Evolutionary conservation across 1,284 basidiomycete genomes (phyloP), one percentile per base, ranked within the genome.

Genomic region (Stygiomarasmius scandens): DNA sequence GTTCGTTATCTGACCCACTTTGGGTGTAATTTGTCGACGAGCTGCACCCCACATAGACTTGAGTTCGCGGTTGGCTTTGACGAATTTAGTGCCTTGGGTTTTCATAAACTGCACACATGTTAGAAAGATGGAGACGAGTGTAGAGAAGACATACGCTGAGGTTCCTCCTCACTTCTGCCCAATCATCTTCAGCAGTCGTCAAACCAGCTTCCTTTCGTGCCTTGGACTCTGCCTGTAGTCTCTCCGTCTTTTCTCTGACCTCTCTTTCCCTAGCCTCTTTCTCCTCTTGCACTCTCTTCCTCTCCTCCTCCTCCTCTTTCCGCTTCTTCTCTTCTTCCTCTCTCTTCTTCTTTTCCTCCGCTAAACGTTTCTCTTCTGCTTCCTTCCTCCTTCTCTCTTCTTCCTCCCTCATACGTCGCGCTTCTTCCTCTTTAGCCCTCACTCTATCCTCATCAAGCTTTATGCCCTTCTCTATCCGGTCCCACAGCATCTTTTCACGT

Each of bases 1-100:
- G 64, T 94, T 93, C 11, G 94, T 95, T 34, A 98, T 77, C 71
- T 98, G 96, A 1, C 96, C 95, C 38, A 98, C 84, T 68, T 93
- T 94, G 27, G 93, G 90, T 1, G 89, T 95, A 56, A 99, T 95
- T 66, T 90, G 82, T 49, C 96, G 85, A 59, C 96, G 92, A 34
- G 85, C 81, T 49, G 77, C 79, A 52, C 76, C 82, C 83, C 86
- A 88, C 32, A 76, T 70, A 1, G 82, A 69, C 69, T 85, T 88
- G 55, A 80, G 60, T 8, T 74, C 74, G 54, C 81, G 76, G 68
- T 90, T 78, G 2, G 70, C 76, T 69, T 96, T 95, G 54, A 96
- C 86, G 9, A 71, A 68, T 45, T 83, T 85, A 71, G 97, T 87
- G n/a, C 90, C 80, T 9, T 87, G 81, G 0, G 71, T 68, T 76